A percentile compares a stretch with the other conserved stretches of the same genome.
Conservation (phyloP, 169 alveolate species). For the Plasmodium knowlesi region DNA sequence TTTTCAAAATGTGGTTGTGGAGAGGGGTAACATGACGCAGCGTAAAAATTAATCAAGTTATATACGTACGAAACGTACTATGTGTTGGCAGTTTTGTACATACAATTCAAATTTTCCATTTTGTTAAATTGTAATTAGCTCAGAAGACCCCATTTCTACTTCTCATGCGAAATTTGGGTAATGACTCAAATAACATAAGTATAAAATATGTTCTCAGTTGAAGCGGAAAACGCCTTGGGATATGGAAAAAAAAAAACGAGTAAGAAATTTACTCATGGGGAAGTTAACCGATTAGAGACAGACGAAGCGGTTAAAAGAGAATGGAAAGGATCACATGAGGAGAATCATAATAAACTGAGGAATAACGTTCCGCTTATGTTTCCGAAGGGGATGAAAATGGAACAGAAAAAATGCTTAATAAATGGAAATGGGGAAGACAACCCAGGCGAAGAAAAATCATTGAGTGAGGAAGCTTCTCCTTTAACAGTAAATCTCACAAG, state of each 20-base stretch:
- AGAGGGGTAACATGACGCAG: not conserved
- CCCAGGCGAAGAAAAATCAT: not conserved
- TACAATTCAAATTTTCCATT: not conserved
- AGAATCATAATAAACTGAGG: not conserved
- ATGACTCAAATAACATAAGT: not conserved
- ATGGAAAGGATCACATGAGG: not conserved
- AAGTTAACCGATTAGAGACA: not conserved
- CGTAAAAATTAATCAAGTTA: not conserved
- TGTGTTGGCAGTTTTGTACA: conserved; percentile 1
- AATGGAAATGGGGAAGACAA: not conserved
- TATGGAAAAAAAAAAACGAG: conserved; percentile 12
- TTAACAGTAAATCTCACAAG: not conserved
- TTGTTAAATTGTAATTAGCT: not conserved
- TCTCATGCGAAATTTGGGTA: not conserved
- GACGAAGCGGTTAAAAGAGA: not conserved
- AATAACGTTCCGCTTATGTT: not conserved
- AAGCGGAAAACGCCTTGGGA: conserved; percentile 21
- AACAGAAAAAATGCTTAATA: not conserved
- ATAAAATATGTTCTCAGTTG: conserved; percentile 27
- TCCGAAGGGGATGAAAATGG: not conserved
- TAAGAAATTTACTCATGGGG: not conserved
- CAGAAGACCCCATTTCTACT: not conserved
- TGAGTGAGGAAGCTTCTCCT: not conserved
- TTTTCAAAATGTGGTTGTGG: not conserved
- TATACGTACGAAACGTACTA: not conserved